Percentiles rank a stretch among this genome's conserved stretches.
Evolutionary conservation across 306 rosid species (phyloP).

Genomic region (Fragaria iinumae): DNA sequence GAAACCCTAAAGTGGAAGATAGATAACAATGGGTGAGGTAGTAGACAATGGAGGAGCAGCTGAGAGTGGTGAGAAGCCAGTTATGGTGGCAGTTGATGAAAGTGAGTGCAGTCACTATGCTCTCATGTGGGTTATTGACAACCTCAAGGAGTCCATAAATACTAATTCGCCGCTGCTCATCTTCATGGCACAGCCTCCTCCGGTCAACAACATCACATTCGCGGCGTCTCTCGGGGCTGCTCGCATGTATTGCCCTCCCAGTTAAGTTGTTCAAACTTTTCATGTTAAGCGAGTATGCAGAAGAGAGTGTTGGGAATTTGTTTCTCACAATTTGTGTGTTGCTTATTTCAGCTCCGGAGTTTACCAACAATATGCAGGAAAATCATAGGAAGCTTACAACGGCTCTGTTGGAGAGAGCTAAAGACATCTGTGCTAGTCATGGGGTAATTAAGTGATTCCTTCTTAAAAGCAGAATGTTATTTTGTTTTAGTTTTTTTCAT

Average conservation of each 20-base stretch:
- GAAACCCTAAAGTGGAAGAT: background rate
- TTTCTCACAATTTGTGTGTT: slow-evolving; percentile 4
- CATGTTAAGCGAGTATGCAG: background rate
- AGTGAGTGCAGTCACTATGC: slow-evolving; percentile 45
- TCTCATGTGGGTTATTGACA: slow-evolving; percentile 47
- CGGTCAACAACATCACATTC: slow-evolving; percentile 27
- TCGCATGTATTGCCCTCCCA: slow-evolving; percentile 37
- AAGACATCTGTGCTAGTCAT: slow-evolving; percentile 40
- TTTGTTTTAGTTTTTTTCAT: background rate
- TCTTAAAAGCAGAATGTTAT: background rate
- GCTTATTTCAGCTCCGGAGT: slow-evolving; percentile 31
- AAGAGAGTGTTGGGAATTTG: background rate
- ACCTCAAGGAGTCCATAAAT: slow-evolving; percentile 41
- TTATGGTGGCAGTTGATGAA: slow-evolving; percentile 58
- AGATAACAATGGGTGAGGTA: slow-evolving; percentile 21
- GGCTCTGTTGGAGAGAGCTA: slow-evolving; percentile 48
- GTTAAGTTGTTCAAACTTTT: slow-evolving; percentile 32
- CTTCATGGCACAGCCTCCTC: slow-evolving; percentile 47
- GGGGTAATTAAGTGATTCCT: slow-evolving; percentile 32
- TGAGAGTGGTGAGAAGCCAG: slow-evolving; percentile 29
- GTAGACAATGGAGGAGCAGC: slow-evolving; percentile 1
- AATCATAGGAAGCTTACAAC: slow-evolving; percentile 37
- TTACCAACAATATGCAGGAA: slow-evolving; percentile 30
- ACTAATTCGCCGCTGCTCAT: slow-evolving; percentile 24
- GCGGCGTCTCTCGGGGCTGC: slow-evolving; percentile 43